phyloP scores from a whole-genome alignment of 345 rosid genomes.

The Streptanthus diversifolius region DNA sequence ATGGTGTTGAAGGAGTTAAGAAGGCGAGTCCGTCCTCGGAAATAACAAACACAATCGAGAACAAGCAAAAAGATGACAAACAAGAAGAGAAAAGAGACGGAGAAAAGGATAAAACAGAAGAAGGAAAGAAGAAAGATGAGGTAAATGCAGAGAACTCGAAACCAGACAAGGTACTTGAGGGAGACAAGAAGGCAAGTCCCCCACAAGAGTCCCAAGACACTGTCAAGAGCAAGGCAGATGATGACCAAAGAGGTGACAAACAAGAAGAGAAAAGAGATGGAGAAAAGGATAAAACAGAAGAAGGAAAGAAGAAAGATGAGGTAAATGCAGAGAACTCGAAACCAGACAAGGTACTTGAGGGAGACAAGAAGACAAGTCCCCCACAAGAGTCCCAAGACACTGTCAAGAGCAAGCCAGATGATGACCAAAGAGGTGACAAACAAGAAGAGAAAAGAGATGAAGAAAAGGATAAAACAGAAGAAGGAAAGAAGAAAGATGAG shows the following conservation, averaged over 20 bases:
- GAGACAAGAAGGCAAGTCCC: background rate
- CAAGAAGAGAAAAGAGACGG: background rate
- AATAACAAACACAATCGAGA: background rate
- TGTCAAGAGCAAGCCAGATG: slow-evolving; percentile 5
- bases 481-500: slow-evolving; percentile 9
- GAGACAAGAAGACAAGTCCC: background rate
- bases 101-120: slow-evolving; percentile 1
- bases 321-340: background rate
- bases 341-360: background rate
- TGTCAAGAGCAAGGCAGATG: slow-evolving; percentile 5
- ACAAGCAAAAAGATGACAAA: slow-evolving; percentile 4
- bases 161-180: background rate
- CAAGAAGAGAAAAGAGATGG: background rate
- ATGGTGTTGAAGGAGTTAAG: background rate
- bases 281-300: slow-evolving; percentile 1
- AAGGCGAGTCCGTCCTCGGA: background rate
- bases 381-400: background rate
- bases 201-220: background rate
- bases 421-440: background rate
- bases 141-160: background rate
- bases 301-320: slow-evolving; percentile 9
- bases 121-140: slow-evolving; percentile 9
- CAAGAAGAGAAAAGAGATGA: background rate
- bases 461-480: background rate
- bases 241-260: background rate